Evolutionary conservation across 1,139 yeast species (phyloP).

Genomic region (Pichia terricola): DNA sequence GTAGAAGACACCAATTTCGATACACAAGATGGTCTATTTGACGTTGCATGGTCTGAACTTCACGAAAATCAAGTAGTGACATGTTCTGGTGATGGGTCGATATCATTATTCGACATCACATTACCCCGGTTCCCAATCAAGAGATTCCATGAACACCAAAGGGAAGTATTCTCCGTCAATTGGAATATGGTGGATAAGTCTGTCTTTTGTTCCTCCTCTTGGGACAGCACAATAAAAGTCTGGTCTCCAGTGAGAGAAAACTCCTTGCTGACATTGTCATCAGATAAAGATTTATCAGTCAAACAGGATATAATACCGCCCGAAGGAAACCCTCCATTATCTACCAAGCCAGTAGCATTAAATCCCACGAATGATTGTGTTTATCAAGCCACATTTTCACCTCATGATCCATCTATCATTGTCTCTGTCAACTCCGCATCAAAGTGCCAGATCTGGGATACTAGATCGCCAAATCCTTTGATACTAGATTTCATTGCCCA

Average conservation of each 20-base stretch:
- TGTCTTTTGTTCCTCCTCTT: conserved; percentile 66
- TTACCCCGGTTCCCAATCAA: conserved; percentile 64
- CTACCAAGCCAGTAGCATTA: conserved; percentile 21
- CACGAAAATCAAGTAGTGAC: conserved; percentile 80
- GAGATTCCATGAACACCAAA: conserved; percentile 67
- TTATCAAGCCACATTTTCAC: conserved; percentile 76
- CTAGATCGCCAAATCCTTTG: conserved; percentile 58
- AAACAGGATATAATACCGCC: conserved; percentile 18
- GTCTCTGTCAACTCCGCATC: conserved; percentile 78
- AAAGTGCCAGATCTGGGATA: conserved; percentile 74
- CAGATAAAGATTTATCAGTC: conserved; percentile 29
- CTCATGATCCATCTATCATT: conserved; percentile 67
- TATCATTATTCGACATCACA: conserved; percentile 70
- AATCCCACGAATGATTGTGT: conserved; percentile 43
- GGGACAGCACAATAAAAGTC: conserved; percentile 86
- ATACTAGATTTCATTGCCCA: conserved; percentile 60
- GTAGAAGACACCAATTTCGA: conserved; percentile 55
- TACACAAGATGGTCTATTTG: conserved; percentile 90
- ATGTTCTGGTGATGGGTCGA: conserved; percentile 86
- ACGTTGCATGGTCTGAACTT: conserved; percentile 79
- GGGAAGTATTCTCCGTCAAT: conserved; percentile 80
- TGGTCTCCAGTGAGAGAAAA: conserved; percentile 54
- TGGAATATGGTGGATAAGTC: conserved; percentile 81
- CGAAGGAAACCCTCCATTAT: conserved; percentile 15
- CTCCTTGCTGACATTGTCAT: conserved; percentile 50